phyloP scores from a whole-genome alignment of 805 yeast genomes.

The Blastobotrys attinorum region DNA sequence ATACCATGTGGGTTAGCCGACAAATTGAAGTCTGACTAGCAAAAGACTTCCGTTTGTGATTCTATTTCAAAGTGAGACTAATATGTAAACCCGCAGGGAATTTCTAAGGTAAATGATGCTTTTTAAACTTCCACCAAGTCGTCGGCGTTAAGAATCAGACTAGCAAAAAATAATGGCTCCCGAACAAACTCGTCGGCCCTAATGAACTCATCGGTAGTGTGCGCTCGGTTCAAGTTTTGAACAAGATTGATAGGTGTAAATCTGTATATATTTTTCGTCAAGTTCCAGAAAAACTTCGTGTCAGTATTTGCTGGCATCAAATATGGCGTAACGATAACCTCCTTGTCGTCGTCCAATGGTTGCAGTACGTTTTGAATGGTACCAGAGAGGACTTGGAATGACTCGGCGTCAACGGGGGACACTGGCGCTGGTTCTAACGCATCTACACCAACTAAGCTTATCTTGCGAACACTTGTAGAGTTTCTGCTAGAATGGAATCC shows the following conservation, averaged over 20 bases:
- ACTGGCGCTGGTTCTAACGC: conserved; percentile 38
- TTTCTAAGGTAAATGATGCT: not conserved
- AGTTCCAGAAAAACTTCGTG: conserved; percentile 54
- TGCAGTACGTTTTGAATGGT: conserved; percentile 18
- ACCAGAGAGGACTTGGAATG: conserved; percentile 49
- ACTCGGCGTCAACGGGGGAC: conserved; percentile 35
- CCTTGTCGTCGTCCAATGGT: not conserved
- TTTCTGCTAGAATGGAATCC: conserved; percentile 33
- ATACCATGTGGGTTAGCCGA: too few species aligned
- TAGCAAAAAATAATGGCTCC: conserved; percentile 4
- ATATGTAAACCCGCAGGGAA: too few species aligned
- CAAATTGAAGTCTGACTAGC: too few species aligned
- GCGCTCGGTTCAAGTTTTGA: conserved; percentile 29
- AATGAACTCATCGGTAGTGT: conserved; percentile 51
- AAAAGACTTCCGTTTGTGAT: too few species aligned
- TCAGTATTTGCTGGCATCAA: conserved; percentile 64
- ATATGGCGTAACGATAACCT: conserved; percentile 42
- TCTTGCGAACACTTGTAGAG: not conserved
- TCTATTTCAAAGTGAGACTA: too few species aligned
- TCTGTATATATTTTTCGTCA: conserved; percentile 52
- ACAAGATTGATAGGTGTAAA: conserved; percentile 37
- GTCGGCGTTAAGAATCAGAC: conserved; percentile 5
- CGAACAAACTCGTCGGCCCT: conserved; percentile 42
- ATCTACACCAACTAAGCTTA: conserved; percentile 1
- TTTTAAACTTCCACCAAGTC: conserved; percentile 1